These are phyloP conservation scores for Papiliotrema nemorosa DNA, from an alignment of 1,284 basidiomycete genomes.

Conservation along the genomic window DNA sequence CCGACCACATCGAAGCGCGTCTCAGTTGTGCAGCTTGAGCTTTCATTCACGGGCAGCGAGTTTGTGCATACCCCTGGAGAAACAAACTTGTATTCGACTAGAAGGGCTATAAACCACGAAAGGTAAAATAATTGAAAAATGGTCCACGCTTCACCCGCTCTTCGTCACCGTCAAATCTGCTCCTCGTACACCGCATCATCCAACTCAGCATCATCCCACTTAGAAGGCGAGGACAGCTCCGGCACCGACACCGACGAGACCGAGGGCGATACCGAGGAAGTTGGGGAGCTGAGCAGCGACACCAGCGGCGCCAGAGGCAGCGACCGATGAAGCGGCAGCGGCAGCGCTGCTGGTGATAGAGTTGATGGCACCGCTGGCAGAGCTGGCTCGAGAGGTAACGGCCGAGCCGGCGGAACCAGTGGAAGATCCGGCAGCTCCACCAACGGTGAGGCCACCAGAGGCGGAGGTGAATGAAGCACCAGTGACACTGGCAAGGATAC, in stretches of 20 bases:
- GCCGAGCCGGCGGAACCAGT: constrained; percentile 1
- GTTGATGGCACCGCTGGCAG: neutral
- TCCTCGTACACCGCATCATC: too few species aligned
- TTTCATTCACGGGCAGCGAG: too few species aligned
- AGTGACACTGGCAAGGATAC: constrained; percentile 9
- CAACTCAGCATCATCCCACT: neutral
- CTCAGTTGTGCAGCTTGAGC: too few species aligned
- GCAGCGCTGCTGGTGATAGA: neutral
- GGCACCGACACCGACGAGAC: constrained; percentile 19
- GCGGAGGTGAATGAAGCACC: constrained; percentile 8
- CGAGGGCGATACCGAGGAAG: constrained; percentile 11
- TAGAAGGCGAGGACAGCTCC: constrained; percentile 20
- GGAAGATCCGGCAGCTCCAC: neutral
- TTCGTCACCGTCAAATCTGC: too few species aligned
- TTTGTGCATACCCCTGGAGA: too few species aligned
- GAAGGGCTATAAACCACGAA: too few species aligned
- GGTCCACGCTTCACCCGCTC: too few species aligned
- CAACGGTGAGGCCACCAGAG: constrained; percentile 5
- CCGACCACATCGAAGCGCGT: too few species aligned
- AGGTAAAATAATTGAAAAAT: neutral
- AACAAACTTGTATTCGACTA: too few species aligned
- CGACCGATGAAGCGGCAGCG: constrained; percentile 6
- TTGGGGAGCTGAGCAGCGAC: constrained; percentile 6
- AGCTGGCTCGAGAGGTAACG: neutral
- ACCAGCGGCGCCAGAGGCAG: constrained; percentile 10